phyloP scores from a whole-genome alignment of 306 rosid genomes.

The Hippophae rhamnoides region DNA sequence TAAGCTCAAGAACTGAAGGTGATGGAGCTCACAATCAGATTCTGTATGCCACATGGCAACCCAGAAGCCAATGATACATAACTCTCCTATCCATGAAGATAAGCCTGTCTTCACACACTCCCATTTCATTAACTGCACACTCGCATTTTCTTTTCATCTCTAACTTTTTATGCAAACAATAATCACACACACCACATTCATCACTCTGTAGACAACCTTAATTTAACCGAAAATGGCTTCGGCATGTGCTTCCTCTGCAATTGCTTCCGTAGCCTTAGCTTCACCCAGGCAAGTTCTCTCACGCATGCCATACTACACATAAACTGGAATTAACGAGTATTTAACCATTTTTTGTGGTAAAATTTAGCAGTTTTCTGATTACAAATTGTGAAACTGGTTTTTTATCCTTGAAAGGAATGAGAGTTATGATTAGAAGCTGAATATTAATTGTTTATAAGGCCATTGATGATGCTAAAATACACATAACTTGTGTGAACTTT shows the following conservation, averaged over 20 bases:
- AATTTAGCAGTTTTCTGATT: too few species aligned
- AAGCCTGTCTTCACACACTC: slow-evolving; percentile 27
- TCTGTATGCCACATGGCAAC: slow-evolving; percentile 46
- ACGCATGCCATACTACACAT: neutral
- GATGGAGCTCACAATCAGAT: slow-evolving; percentile 26
- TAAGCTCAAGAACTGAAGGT: slow-evolving; percentile 21
- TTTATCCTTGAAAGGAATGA: too few species aligned
- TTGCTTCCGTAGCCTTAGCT: slow-evolving; percentile 41
- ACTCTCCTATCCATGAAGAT: slow-evolving; percentile 48
- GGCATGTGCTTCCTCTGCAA: slow-evolving; percentile 51
- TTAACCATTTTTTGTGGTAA: too few species aligned
- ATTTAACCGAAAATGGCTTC: slow-evolving; percentile 29
- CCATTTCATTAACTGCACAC: too few species aligned
- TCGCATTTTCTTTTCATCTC: too few species aligned
- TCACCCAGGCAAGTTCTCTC: slow-evolving; percentile 39
- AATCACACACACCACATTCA: neutral
- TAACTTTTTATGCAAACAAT: neutral
- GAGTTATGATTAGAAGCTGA: too few species aligned
- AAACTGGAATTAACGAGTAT: neutral
- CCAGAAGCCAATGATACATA: slow-evolving; percentile 24
- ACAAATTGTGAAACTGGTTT: too few species aligned
- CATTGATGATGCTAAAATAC: neutral
- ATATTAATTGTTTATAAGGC: neutral
- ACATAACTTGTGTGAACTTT: too few species aligned
- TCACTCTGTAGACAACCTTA: neutral